Conservation (phyloP, 768 basidiomycete species). For the Sarcodon sp. region DNA sequence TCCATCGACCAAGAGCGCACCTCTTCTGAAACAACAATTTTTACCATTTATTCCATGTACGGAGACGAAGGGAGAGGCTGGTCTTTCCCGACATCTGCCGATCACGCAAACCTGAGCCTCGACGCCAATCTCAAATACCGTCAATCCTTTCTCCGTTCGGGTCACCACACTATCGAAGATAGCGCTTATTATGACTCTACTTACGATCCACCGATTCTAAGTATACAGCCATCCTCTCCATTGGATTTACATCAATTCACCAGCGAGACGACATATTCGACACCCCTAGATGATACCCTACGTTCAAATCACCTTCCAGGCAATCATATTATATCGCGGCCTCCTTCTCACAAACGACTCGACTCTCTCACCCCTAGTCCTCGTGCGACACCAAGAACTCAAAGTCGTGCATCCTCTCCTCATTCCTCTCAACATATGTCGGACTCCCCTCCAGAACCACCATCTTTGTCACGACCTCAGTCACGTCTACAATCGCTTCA, state of each 20-base stretch:
- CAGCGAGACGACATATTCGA: neutral
- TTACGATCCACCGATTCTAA: constrained; percentile 8
- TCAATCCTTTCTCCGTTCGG: constrained; percentile 18
- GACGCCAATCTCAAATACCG: constrained; percentile 17
- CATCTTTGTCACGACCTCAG: constrained; percentile 7
- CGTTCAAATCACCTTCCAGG: neutral
- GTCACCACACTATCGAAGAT: constrained; percentile 13
- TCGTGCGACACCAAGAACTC: neutral
- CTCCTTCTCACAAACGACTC: neutral
- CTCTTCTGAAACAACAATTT: constrained; percentile 65
- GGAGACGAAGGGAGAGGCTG: constrained; percentile 47
- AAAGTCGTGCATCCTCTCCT: neutral
- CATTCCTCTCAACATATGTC: neutral
- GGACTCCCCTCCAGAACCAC: constrained; percentile 1
- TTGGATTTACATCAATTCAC: neutral
- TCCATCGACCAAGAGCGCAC: constrained; percentile 31
- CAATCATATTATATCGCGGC: neutral
- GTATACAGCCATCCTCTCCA: neutral
- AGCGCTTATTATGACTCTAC: constrained; percentile 18
- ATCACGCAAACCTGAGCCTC: constrained; percentile 17
- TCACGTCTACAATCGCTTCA: constrained; percentile 5
- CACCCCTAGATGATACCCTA: neutral
- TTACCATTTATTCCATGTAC: constrained; percentile 84
- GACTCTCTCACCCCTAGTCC: neutral
- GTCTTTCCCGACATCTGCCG: constrained; percentile 19